Evolutionary conservation across 1,284 basidiomycete species (phyloP).

Genomic region (Austroboletus novae-zelandiae): DNA sequence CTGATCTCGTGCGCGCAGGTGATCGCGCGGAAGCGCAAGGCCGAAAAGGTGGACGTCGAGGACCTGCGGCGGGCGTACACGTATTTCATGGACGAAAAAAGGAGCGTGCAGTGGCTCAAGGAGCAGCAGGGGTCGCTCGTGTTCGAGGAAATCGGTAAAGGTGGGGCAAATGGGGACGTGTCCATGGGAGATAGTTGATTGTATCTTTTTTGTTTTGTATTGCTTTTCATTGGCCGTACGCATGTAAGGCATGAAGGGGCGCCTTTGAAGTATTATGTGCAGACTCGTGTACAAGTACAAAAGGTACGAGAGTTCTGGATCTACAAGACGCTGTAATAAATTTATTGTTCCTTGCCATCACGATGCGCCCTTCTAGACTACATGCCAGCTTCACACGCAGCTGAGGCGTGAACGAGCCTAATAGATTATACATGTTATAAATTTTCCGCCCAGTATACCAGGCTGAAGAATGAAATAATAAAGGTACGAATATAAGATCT

Average conservation of each 20-base stretch:
- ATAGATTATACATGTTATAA: too few relatives aligned
- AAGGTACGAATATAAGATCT: too few relatives aligned
- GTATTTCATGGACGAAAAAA: conserved; percentile 95
- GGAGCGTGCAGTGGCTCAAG: conserved; percentile 93
- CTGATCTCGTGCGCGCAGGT: conserved; percentile 89
- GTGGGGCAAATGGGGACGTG: neutral
- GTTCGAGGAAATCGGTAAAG: conserved; percentile 56
- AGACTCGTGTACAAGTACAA: too few relatives aligned
- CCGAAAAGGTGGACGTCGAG: conserved; percentile 73
- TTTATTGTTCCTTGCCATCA: neutral
- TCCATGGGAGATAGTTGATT: neutral
- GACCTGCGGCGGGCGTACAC: conserved; percentile 84
- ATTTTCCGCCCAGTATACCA: too few relatives aligned
- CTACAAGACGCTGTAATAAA: neutral
- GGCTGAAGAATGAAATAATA: too few relatives aligned
- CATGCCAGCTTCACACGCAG: too few relatives aligned
- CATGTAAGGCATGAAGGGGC: too few relatives aligned
- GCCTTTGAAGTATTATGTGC: too few relatives aligned
- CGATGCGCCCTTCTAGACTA: neutral
- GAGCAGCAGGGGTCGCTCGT: conserved; percentile 74
- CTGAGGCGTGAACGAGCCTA: too few relatives aligned
- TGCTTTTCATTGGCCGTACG: neutral
- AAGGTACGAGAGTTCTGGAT: neutral
- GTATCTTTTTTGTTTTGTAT: neutral
- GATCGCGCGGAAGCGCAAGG: conserved; percentile 79